These are phyloP conservation scores for Malassezia brasiliensis DNA, from an alignment of 1,284 basidiomycete genomes.

Conservation along the genomic window DNA sequence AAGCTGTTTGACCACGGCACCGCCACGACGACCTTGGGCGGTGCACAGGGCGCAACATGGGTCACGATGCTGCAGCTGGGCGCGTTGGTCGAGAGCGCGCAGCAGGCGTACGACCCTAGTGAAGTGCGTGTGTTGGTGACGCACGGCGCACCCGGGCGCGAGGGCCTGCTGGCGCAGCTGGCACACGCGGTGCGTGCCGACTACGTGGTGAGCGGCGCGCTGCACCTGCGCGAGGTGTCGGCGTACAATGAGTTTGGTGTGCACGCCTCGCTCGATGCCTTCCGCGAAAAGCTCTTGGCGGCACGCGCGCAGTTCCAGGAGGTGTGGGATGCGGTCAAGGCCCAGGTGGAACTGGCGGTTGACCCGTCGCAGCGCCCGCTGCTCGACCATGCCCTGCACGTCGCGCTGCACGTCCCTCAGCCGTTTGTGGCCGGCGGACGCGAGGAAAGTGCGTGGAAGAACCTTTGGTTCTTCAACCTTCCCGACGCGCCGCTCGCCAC, in stretches of 20 bases:
- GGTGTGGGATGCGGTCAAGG: slow-evolving; percentile 87
- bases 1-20: slow-evolving; percentile 97
- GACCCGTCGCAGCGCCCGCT: slow-evolving; percentile 81
- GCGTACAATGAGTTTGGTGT: slow-evolving; percentile 97
- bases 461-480: slow-evolving; percentile 93
- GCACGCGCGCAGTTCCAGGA: slow-evolving; percentile 77
- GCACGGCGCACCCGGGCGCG: slow-evolving; percentile 82
- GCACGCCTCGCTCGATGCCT: slow-evolving; percentile 77
- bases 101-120: slow-evolving; percentile 72
- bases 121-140: slow-evolving; percentile 90
- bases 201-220: slow-evolving; percentile 81
- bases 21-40: slow-evolving; percentile 86
- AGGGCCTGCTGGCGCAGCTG: slow-evolving; percentile 83
- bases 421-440: slow-evolving; percentile 54
- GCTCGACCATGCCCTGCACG: slow-evolving; percentile 77
- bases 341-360: slow-evolving; percentile 80
- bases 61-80: slow-evolving; percentile 93
- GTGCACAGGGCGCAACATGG: slow-evolving; percentile 98
- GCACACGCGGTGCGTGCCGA: slow-evolving; percentile 85
- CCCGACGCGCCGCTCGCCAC: slow-evolving; percentile 84
- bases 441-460: slow-evolving; percentile 60
- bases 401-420: slow-evolving; percentile 63
- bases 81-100: slow-evolving; percentile 92
- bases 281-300: slow-evolving; percentile 67
- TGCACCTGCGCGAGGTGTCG: slow-evolving; percentile 92